Evolutionary conservation across 306 rosid genomes (phyloP).

Genomic region (Corylus avellana): DNA sequence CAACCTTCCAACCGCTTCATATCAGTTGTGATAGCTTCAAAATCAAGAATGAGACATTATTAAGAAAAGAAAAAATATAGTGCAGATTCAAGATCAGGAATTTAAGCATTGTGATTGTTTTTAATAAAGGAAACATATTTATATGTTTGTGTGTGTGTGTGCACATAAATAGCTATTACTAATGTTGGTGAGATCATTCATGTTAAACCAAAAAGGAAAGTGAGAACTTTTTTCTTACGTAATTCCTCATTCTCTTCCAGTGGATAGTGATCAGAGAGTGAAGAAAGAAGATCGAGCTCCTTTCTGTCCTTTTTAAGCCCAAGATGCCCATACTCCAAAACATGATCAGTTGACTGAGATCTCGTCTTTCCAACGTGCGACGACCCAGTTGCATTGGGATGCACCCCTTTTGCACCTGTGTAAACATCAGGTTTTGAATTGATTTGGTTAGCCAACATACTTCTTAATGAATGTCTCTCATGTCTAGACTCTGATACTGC

Average conservation of each 20-base stretch:
- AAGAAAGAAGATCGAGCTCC: conserved; percentile 45
- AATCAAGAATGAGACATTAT: conserved; percentile 14
- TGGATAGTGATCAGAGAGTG: conserved; percentile 43
- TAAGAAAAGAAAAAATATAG: conserved; percentile 17
- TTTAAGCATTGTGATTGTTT: background rate
- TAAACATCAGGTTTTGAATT: conserved; percentile 60
- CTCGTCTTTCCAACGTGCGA: conserved; percentile 40
- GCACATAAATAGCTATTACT: background rate
- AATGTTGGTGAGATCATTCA: background rate
- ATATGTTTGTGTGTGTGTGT: too few relatives aligned
- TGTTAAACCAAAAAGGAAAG: background rate
- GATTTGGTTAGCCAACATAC: conserved; percentile 59
- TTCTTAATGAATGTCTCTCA: conserved; percentile 74
- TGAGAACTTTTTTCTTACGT: conserved; percentile 48
- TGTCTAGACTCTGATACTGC: conserved; percentile 78
- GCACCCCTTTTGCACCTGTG: conserved; percentile 44
- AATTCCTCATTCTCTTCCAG: conserved; percentile 50
- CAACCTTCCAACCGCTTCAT: conserved; percentile 73
- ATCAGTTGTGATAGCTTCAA: conserved; percentile 55
- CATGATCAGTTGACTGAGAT: conserved; percentile 30
- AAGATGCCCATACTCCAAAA: conserved; percentile 29
- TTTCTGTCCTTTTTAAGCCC: conserved; percentile 21
- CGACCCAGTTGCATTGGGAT: conserved; percentile 47
- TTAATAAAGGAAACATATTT: background rate
- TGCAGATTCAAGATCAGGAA: background rate